Conservation (phyloP, 768 basidiomycete genomes). For the Boletus edulis region DNA sequence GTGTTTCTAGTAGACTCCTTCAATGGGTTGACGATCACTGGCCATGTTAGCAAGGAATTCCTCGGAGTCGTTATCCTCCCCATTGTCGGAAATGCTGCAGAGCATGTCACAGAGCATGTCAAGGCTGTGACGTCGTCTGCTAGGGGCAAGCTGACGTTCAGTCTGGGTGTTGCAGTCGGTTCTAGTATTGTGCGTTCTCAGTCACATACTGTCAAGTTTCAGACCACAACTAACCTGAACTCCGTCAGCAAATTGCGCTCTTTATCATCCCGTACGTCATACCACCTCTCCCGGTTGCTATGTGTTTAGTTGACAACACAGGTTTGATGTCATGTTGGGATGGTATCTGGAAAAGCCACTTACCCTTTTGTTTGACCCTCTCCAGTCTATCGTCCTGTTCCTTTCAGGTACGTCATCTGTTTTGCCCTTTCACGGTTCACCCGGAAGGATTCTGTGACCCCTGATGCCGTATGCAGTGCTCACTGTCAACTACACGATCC, state of each 20-base stretch:
- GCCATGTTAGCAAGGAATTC: conserved; percentile 70
- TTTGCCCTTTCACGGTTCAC: neutral
- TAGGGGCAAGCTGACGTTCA: conserved; percentile 85
- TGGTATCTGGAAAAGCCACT: conserved; percentile 82
- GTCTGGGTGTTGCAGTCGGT: conserved; percentile 84
- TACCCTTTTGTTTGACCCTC: conserved; percentile 83
- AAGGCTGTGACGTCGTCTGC: conserved; percentile 83
- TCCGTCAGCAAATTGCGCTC: conserved; percentile 64
- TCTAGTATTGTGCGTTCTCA: conserved; percentile 64
- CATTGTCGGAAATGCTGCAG: conserved; percentile 89
- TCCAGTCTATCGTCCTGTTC: conserved; percentile 52
- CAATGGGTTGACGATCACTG: conserved; percentile 57
- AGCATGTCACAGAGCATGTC: conserved; percentile 63
- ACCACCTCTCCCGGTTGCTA: neutral
- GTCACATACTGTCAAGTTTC: neutral
- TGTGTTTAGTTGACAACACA: conserved; percentile 29
- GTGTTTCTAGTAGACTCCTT: conserved; percentile 81
- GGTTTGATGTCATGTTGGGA: conserved; percentile 70
- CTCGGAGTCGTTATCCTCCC: conserved; percentile 87
- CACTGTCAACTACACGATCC: conserved; percentile 84
- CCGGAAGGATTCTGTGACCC: neutral
- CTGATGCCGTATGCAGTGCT: conserved; percentile 45
- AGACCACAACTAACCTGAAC: neutral
- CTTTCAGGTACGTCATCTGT: conserved; percentile 19
- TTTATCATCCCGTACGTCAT: conserved; percentile 59